phyloP scores from a whole-genome alignment of 805 yeast genomes.

The Ogataea angusta region DNA sequence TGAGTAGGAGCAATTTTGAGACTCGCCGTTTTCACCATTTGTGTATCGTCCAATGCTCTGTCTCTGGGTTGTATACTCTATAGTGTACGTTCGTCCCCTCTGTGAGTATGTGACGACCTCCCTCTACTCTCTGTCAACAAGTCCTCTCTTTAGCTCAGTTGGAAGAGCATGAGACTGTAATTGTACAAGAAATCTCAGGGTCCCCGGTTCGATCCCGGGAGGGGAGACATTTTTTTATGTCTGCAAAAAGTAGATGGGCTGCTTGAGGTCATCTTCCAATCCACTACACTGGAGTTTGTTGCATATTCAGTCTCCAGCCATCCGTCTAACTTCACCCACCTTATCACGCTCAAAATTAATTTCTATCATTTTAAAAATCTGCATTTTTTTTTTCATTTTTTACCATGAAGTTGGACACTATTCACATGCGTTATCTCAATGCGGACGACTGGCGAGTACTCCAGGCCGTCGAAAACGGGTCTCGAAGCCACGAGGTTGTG shows the following conservation, averaged over 20 bases:
- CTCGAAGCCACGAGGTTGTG: conserved; percentile 90
- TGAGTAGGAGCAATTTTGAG: too few relatives aligned
- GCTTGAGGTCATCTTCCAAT: too few relatives aligned
- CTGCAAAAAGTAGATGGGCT: background rate
- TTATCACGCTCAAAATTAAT: background rate
- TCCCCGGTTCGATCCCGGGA: conserved; percentile 35
- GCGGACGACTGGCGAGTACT: conserved; percentile 87
- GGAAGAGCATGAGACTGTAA: conserved; percentile 32
- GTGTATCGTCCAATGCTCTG: too few relatives aligned
- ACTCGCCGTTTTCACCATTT: too few relatives aligned
- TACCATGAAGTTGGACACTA: conserved; percentile 84
- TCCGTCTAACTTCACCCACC: background rate
- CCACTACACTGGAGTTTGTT: background rate
- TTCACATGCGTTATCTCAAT: conserved; percentile 91
- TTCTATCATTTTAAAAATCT: conserved; percentile 5
- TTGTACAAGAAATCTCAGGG: conserved; percentile 27
- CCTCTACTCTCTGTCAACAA: background rate
- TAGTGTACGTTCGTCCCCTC: too few relatives aligned
- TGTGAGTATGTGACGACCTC: background rate
- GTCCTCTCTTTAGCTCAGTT: conserved; percentile 26
- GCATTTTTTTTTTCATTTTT: background rate
- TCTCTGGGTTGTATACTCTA: too few relatives aligned
- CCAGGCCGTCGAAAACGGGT: conserved; percentile 86
- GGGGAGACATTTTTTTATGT: conserved; percentile 20
- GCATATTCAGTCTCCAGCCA: too few relatives aligned